Evolutionary conservation across 306 rosid species (phyloP), one percentile per base, ranked within the genome.

Genomic region (Ammopiptanthus mongolicus): DNA sequence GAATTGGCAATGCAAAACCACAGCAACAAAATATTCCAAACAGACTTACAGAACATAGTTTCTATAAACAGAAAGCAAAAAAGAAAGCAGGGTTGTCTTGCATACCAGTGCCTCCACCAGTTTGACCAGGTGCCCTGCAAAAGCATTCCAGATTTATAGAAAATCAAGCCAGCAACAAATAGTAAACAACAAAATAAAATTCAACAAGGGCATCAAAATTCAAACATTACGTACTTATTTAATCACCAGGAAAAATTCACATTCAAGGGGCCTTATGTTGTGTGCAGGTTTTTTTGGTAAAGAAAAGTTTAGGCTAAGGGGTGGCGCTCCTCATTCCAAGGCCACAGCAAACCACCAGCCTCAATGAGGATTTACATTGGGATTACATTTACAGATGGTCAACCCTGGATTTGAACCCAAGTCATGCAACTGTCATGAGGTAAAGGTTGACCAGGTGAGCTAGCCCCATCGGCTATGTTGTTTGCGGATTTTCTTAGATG

Each of bases 41-140:
- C 36, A 41, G 25, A 65, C 25, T 36, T 63, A 29, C 21, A 17
- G 36, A 33, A 37, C 52, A 63, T 28, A 25, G 56, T 60, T 63
- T 73, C 31, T 70, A 48, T 41, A 3, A 59, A 79, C 81, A 76
- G 31, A 77, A 81, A 77, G 10, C 48, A 46, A 15, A 22, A 71
- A 21, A 50, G 25, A 66, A 72, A 14, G 33, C 29, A 60, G 73
- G 33, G 73, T 31, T 48, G 37, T 23, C 31, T 77, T 34, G 78
- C 82, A 33, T 73, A 77, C 85, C 85, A 29, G 80, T 46, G 80
- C 80, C 85, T 53, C 80, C 84, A 50, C 80, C 87, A 19, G 82
- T 66, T 84, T 80, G 87, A 42, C 82, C 87, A 31, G 82, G 78
- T 61, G 67, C 80, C 85, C 85, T 84, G 87, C 42, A 81, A 77